Evolutionary conservation across 129 eudicot genomes (phyloP), one percentile per base, ranked within the genome.

Genomic region (Apium graveolens): DNA sequence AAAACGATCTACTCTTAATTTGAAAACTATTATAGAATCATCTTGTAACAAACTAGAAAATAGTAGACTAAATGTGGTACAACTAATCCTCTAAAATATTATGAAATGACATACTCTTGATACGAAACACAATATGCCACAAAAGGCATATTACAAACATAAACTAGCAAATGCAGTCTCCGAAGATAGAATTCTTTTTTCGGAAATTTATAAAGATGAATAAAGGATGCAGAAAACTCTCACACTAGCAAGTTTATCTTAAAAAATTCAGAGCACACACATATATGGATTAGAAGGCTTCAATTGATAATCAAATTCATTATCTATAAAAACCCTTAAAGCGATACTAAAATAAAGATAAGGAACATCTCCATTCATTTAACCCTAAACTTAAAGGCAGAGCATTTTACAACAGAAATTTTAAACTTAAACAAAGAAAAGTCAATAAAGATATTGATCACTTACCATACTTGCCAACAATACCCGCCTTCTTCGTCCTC

Each of bases 401-500:
- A n/a, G 55, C 62, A 9, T 57, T 21, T 12, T 2, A 57, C 65
- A 57, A 24, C 10, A 24, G 9, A 24, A 57, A 57, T n/a, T 57
- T 57, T 1, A 24, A 29, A 57, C 29, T 24, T 4, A 27, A 29
- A 26, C 38, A 1, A 13, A 65, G 18, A 65, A 65, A 26, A 65
- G 9, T 3, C 35, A 21, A n/a, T 10, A 6, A 21, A 35, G 27
- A 18, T 11, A 41, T 17, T 29, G 7, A 20, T 32, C 37, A 27
- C 46, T 43, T 81, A 85, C 89, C 89, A 70, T 86, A 86, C 78
- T 85, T 85, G 51, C 87, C 84, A 41, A 84, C 87, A 73, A 84
- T 84, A 7, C 87, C 88, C 53, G 83, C 87, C 87, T 85, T 85
- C 88, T 85, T 85, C 57, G 88, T 85, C 70, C 85, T 78, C 83